Evolutionary conservation across 2,329 filamentous ascomycete genomes (phyloP).

Genomic region (Ophiostoma triangulosporum): DNA sequence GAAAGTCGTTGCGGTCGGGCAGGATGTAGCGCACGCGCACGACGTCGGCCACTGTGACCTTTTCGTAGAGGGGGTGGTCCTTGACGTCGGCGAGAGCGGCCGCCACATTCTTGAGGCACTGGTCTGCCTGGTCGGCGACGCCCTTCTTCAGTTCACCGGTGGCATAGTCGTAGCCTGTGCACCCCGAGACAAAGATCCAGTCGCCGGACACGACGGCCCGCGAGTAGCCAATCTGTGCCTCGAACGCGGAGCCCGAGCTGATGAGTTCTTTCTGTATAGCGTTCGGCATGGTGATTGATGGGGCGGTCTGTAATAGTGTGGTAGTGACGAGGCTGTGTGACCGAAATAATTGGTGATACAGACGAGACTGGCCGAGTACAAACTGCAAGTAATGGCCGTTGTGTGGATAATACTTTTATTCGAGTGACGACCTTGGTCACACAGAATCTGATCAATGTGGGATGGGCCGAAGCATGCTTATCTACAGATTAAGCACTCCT

Average conservation of each 20-base stretch:
- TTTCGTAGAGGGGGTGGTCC: conserved; percentile 14
- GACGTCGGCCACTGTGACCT: conserved; percentile 27
- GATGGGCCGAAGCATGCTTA: neutral
- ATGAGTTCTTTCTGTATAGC: conserved; percentile 18
- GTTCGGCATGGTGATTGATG: neutral
- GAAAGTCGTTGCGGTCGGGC: conserved; percentile 33
- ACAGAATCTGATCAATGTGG: neutral
- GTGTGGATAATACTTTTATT: neutral
- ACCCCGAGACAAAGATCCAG: conserved; percentile 40
- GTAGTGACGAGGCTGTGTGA: neutral
- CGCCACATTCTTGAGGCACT: conserved; percentile 34
- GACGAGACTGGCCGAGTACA: neutral
- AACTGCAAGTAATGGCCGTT: neutral
- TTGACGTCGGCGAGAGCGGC: conserved; percentile 29
- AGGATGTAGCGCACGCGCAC: conserved; percentile 40
- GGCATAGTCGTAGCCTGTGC: conserved; percentile 38
- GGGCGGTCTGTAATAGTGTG: neutral
- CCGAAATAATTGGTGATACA: neutral
- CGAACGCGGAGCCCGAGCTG: conserved; percentile 37
- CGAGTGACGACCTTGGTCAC: neutral
- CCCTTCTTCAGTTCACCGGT: conserved; percentile 27
- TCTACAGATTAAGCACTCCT: neutral
- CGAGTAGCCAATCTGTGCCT: conserved; percentile 40
- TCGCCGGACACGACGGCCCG: conserved; percentile 37
- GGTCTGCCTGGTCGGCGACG: conserved; percentile 35